phyloP scores from a whole-genome alignment of 805 yeast species.

The Saturnispora sanitii region DNA sequence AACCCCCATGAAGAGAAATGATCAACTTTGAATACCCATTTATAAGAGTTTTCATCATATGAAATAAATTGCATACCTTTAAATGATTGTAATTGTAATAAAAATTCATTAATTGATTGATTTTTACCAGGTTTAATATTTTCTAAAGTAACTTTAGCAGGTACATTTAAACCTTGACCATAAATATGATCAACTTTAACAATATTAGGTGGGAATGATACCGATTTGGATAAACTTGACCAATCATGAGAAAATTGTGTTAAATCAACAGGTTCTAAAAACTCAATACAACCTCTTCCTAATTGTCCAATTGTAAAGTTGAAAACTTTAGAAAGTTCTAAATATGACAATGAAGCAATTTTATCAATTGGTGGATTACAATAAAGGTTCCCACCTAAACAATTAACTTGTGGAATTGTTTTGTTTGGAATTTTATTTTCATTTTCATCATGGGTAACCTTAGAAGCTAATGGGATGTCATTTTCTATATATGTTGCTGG shows the following conservation, averaged over 20 bases:
- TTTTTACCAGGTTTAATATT: slow-evolving; percentile 30
- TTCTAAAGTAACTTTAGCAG: slow-evolving; percentile 63
- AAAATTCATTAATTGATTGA: slow-evolving; percentile 12
- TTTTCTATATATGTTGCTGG: no score
- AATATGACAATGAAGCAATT: slow-evolving; percentile 34
- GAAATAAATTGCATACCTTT: slow-evolving; percentile 73
- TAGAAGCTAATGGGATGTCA: no score
- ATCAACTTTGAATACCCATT: slow-evolving; percentile 74
- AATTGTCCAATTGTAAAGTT: slow-evolving; percentile 61
- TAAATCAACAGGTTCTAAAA: slow-evolving; percentile 59
- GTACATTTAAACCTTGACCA: slow-evolving; percentile 67
- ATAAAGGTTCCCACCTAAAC: no score
- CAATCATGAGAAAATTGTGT: slow-evolving; percentile 38
- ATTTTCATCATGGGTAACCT: no score
- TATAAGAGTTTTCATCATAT: slow-evolving; percentile 63
- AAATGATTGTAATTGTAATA: slow-evolving; percentile 40
- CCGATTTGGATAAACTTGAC: slow-evolving; percentile 30
- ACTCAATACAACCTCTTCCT: slow-evolving; percentile 60
- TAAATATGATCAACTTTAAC: slow-evolving; percentile 57
- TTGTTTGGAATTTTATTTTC: no score
- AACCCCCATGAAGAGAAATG: slow-evolving; percentile 96
- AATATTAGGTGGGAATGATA: slow-evolving; percentile 38
- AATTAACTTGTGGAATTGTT: no score
- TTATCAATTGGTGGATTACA: no score
- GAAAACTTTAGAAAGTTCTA: slow-evolving; percentile 40